Conservation (phyloP, 2,329 filamentous ascomycete genomes). For the Metarhizium brunneum region DNA sequence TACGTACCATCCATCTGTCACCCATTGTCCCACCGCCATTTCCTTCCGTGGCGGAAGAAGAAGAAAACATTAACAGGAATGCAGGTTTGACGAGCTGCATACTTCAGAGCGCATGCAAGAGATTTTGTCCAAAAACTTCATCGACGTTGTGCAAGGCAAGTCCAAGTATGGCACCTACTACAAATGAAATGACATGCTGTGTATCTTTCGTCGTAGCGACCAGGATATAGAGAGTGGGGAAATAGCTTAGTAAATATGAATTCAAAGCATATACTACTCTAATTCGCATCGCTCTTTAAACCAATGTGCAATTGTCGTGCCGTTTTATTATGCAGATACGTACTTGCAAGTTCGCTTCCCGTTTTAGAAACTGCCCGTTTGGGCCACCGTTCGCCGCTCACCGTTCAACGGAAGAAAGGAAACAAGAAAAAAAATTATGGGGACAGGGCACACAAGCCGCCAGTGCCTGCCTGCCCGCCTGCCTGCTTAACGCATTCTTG, state of each 20-base stretch:
- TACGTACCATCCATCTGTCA: conserved; percentile 20
- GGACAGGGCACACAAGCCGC: background rate
- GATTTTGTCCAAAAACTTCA: conserved; percentile 31
- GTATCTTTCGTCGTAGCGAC: no score
- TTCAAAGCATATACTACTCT: background rate
- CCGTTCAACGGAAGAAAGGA: background rate
- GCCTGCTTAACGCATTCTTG: background rate
- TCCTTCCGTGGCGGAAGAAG: background rate
- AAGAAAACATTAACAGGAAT: no score
- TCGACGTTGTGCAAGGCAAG: conserved; percentile 28
- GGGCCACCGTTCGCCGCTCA: no score
- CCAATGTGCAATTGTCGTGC: background rate
- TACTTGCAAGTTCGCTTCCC: background rate
- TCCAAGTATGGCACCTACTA: conserved; percentile 30
- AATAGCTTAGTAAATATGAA: no score
- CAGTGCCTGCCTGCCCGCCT: background rate
- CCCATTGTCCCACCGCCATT: background rate
- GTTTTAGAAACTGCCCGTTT: background rate
- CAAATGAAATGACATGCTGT: no score
- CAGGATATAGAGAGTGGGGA: no score
- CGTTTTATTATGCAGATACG: background rate
- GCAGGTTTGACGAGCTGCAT: conserved; percentile 58
- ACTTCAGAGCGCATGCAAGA: conserved; percentile 52
- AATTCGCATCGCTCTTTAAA: background rate
- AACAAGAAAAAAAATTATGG: background rate